Percentiles rank a stretch among this genome's conserved stretches.
phyloP scores from a whole-genome alignment of 345 rosid species.

The Pistacia vera region DNA sequence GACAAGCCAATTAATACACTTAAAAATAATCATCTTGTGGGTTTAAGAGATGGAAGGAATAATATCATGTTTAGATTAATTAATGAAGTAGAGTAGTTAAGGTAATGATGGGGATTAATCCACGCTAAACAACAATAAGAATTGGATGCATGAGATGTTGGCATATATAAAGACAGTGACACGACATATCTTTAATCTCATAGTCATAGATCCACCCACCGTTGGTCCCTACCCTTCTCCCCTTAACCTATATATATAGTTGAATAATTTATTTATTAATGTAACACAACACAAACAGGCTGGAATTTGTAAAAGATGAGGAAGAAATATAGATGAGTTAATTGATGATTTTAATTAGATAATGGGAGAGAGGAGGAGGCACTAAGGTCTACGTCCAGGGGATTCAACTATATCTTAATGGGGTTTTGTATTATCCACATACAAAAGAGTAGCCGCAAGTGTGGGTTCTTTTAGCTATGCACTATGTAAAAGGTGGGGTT shows the following conservation, averaged over 20 bases:
- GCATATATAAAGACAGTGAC: constrained; percentile 44
- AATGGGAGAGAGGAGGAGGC: constrained; percentile 25
- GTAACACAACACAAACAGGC: too few relatives aligned
- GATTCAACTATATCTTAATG: constrained; percentile 50
- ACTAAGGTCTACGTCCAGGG: constrained; percentile 55
- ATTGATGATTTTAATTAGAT: too few relatives aligned
- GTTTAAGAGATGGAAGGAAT: background rate
- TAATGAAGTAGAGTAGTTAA: background rate
- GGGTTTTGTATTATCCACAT: constrained; percentile 32
- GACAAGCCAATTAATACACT: constrained; percentile 14
- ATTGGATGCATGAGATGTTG: constrained; percentile 30
- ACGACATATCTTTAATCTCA: constrained; percentile 31
- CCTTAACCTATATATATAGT: background rate
- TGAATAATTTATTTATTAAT: too few relatives aligned
- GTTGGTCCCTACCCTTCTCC: background rate
- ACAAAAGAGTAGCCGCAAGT: constrained; percentile 22
- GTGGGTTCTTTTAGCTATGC: constrained; percentile 28
- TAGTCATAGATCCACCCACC: constrained; percentile 36
- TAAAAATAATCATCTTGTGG: too few relatives aligned
- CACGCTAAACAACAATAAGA: constrained; percentile 19
- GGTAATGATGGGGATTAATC: constrained; percentile 49
- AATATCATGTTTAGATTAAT: background rate
- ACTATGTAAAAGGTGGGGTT: constrained; percentile 37
- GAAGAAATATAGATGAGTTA: too few relatives aligned
- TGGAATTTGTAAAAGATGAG: background rate